These are phyloP conservation scores for Lactarius hatsudake DNA, from an alignment of 768 basidiomycete genomes.

Conservation along the genomic window DNA sequence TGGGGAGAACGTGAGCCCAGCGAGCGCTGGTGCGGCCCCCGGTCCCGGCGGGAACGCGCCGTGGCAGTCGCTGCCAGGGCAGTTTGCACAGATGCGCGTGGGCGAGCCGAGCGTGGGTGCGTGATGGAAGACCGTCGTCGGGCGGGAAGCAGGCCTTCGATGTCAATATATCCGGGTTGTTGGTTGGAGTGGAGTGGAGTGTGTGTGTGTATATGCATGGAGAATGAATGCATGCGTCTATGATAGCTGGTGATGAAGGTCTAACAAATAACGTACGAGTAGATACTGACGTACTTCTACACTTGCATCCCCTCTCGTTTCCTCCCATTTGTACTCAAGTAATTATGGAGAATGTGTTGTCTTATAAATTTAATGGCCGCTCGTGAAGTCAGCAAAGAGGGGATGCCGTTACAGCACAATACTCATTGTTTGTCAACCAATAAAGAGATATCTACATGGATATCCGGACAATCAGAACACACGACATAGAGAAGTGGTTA, in stretches of 20 bases:
- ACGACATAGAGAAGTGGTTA: not conserved
- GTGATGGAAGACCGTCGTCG: not conserved
- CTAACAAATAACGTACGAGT: not conserved
- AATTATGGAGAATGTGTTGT: not conserved
- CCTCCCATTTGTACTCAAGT: not conserved
- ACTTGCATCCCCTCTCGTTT: not conserved
- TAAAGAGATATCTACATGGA: not conserved
- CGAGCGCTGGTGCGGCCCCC: constrained; percentile 1
- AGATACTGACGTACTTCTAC: not conserved
- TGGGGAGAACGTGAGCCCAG: not conserved
- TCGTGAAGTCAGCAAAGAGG: not conserved
- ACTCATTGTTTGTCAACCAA: not conserved
- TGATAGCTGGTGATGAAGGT: not conserved
- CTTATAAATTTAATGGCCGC: not conserved
- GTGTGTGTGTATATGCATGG: not conserved
- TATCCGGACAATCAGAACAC: not conserved
- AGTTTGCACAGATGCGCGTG: constrained; percentile 27
- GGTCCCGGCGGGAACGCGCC: constrained; percentile 2
- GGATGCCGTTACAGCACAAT: not conserved
- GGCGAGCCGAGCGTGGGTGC: constrained; percentile 25
- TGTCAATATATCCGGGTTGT: not conserved
- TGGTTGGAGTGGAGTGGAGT: not conserved
- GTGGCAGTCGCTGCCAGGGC: constrained; percentile 19
- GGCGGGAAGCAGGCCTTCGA: not conserved
- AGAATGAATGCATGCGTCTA: too few species aligned